phyloP scores from a whole-genome alignment of 306 rosid species.

The Fragaria vesca region DNA sequence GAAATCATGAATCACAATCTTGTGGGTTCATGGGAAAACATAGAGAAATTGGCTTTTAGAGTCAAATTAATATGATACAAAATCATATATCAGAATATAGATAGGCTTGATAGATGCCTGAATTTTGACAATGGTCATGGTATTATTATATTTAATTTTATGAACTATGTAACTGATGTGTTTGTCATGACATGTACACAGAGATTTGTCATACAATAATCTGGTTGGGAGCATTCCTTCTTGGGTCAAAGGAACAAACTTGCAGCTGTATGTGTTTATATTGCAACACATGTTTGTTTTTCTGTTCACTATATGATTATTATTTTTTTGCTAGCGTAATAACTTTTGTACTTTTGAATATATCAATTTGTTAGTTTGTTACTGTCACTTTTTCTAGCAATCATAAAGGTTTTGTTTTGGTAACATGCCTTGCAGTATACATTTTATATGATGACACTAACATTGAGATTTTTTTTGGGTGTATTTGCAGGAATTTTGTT shows the following conservation, averaged over 20 bases:
- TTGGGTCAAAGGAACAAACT: conserved; percentile 50
- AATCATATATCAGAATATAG: background rate
- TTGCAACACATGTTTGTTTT: background rate
- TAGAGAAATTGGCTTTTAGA: background rate
- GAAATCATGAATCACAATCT: background rate
- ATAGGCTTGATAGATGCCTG: background rate
- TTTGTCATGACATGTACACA: conserved; percentile 37
- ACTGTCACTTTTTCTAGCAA: background rate
- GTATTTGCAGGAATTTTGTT: conserved; percentile 63
- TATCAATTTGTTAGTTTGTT: background rate
- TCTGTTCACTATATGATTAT: background rate
- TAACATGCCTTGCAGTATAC: background rate
- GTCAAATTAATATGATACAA: background rate
- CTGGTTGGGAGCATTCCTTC: conserved; percentile 71
- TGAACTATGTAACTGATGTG: conserved; percentile 10
- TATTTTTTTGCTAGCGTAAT: background rate
- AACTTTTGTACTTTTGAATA: background rate
- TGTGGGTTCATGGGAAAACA: conserved; percentile 5
- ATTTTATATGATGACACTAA: conserved; percentile 19
- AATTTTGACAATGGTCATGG: background rate
- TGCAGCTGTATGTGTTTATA: conserved; percentile 52
- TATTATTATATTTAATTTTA: background rate
- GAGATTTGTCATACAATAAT: conserved; percentile 83
- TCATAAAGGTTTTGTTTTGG: background rate
- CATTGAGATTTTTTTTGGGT: conserved; percentile 16